A percentile compares a stretch with the other conserved stretches of the same genome.
Conservation (phyloP, 2,329 filamentous ascomycete genomes). For the Blastomyces parvus region DNA sequence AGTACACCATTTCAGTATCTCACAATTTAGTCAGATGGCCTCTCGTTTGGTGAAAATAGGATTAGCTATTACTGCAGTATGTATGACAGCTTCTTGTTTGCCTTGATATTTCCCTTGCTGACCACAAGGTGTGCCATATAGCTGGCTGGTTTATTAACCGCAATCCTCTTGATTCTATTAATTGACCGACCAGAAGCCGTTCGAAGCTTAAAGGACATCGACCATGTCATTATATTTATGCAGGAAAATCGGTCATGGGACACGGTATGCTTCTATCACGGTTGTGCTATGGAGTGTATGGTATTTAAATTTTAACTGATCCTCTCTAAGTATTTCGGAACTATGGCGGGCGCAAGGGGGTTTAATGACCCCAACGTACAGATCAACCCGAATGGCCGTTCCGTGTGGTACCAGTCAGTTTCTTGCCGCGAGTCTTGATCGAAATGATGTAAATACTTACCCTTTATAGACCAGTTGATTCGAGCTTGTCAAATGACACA, state of each 20-base stretch:
- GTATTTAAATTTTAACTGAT: constrained; percentile 8
- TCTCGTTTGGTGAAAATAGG: not conserved
- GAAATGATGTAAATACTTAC: constrained; percentile 4
- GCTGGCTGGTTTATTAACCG: not conserved
- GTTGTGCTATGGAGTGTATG: not conserved
- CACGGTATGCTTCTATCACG: constrained; percentile 20
- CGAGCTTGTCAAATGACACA: constrained; percentile 32
- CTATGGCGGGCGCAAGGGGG: constrained; percentile 47
- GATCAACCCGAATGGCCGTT: constrained; percentile 36
- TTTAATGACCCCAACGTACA: constrained; percentile 50
- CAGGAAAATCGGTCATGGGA: constrained; percentile 41
- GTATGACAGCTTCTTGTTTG: not conserved
- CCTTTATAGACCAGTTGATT: constrained; percentile 28
- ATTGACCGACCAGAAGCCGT: constrained; percentile 18
- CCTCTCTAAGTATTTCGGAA: constrained; percentile 42
- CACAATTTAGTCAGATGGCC: not conserved
- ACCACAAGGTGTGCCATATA: not conserved
- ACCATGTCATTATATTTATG: constrained; percentile 52
- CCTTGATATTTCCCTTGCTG: not conserved
- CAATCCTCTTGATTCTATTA: not conserved
- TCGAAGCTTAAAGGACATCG: constrained; percentile 42
- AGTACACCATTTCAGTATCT: not conserved
- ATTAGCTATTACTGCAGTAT: not conserved
- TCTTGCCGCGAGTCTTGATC: not conserved
- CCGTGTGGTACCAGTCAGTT: constrained; percentile 43